Evolutionary conservation across 169 alveolate genomes (phyloP).

Genomic region (Hammondia hammondi): DNA sequence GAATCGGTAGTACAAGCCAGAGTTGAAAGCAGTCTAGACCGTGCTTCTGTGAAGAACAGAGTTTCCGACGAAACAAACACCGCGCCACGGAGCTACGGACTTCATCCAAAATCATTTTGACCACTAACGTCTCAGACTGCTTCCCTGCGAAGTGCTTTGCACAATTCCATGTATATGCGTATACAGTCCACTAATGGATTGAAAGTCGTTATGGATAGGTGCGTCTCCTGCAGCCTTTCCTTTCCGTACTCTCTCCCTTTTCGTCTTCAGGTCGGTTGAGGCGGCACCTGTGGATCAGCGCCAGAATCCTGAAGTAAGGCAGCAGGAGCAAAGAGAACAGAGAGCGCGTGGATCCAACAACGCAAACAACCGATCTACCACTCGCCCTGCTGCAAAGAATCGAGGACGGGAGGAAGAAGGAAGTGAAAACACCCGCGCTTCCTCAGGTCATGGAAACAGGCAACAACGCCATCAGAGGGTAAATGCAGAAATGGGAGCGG

Average conservation of each 20-base stretch:
- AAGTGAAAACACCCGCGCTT: not conserved
- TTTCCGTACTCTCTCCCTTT: not conserved
- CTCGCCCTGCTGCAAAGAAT: slow-evolving; percentile 12
- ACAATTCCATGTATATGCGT: too few relatives aligned
- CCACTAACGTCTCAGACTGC: too few relatives aligned
- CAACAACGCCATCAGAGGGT: not conserved
- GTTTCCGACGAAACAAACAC: too few relatives aligned
- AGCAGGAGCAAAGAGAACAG: slow-evolving; percentile 8
- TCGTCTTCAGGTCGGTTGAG: slow-evolving; percentile 13
- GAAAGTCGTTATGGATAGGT: too few relatives aligned
- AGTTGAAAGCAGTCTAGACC: too few relatives aligned
- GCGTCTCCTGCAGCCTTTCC: not conserved
- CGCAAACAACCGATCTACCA: not conserved
- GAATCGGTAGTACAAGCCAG: too few relatives aligned
- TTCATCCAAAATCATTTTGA: too few relatives aligned
- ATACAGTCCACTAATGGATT: too few relatives aligned
- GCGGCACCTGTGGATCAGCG: slow-evolving; percentile 22
- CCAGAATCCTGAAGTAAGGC: slow-evolving; percentile 29
- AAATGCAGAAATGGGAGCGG: not conserved
- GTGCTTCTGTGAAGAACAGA: too few relatives aligned
- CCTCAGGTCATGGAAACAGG: not conserved
- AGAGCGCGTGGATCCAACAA: not conserved
- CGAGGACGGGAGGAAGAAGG: not conserved
- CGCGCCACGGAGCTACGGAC: too few relatives aligned
- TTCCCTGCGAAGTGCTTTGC: too few relatives aligned